Evolutionary conservation across 192 early-diverging fungal species (phyloP).

Genomic region (Fimicolochytrium jonesii): DNA sequence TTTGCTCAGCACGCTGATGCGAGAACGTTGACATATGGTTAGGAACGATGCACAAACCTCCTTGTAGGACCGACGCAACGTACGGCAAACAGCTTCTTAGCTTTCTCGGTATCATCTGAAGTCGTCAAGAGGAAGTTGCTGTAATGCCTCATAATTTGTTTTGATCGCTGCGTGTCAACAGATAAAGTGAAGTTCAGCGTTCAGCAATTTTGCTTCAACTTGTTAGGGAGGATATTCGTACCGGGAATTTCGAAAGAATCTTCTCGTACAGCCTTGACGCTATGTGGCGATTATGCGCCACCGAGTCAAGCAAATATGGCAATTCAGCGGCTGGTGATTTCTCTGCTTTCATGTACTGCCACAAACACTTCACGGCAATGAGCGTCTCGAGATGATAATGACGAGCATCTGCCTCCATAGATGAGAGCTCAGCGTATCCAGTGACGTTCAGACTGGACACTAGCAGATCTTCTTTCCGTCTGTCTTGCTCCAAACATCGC

Average conservation of each 20-base stretch:
- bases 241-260: conserved; percentile 19
- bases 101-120: conserved; percentile 7
- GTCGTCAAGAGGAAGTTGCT: conserved; percentile 16
- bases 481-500: conserved; percentile 14
- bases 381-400: conserved; percentile 15
- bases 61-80: no score
- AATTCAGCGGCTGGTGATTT: not conserved
- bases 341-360: conserved; percentile 19
- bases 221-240: no score
- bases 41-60: no score
- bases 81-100: conserved; percentile 1
- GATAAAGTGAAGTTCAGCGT: no score
- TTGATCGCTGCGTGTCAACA: not conserved
- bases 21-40: no score
- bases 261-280: conserved; percentile 5
- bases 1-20: conserved; percentile 23
- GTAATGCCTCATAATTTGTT: conserved; percentile 13
- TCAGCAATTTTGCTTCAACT: no score
- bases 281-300: not conserved
- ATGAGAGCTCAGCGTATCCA: conserved; percentile 12
- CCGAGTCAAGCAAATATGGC: conserved; percentile 12
- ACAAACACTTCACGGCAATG: conserved; percentile 8
- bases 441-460: conserved; percentile 16
- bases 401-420: conserved; percentile 16
- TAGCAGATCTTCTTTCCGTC: conserved; percentile 19